Conservation (phyloP, 106 monocot genomes). For the Agapanthus africanus region DNA sequence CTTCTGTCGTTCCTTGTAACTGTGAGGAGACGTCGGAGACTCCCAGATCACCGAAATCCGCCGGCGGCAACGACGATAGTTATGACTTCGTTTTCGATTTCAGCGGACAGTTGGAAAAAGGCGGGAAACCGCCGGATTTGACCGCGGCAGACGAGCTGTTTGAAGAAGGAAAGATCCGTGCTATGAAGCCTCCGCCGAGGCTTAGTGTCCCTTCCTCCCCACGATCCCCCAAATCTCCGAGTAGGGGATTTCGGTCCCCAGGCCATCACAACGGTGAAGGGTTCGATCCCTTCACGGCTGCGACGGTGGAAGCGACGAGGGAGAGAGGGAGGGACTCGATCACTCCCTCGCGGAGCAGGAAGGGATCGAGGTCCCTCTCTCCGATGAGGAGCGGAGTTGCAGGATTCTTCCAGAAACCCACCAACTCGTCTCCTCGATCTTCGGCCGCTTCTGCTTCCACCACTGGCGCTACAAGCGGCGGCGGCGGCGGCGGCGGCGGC, state of each 20-base stretch:
- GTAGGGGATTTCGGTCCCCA: background rate
- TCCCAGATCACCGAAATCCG: background rate
- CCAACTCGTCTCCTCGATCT: no score
- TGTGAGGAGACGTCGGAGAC: background rate
- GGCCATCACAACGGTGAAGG: background rate
- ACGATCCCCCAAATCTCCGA: conserved; percentile 1
- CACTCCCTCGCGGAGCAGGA: conserved; percentile 6
- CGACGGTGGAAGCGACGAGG: background rate
- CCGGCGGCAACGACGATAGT: background rate
- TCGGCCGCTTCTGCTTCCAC: background rate
- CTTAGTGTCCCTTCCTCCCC: background rate
- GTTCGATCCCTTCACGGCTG: background rate
- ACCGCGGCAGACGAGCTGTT: conserved; percentile 56
- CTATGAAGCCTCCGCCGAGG: conserved; percentile 21
- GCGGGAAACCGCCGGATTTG: background rate
- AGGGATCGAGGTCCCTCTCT: conserved; percentile 40
- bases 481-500: conserved; percentile 3
- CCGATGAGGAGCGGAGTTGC: conserved; percentile 24
- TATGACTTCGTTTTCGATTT: conserved; percentile 41
- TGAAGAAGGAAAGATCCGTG: conserved; percentile 42
- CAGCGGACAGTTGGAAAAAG: background rate
- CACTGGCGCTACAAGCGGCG: conserved; percentile 1
- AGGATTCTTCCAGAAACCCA: no score
- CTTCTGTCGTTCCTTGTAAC: background rate
- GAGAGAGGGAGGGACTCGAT: conserved; percentile 9